phyloP scores from a whole-genome alignment of 805 yeast species.

The Metschnikowia lunata region DNA sequence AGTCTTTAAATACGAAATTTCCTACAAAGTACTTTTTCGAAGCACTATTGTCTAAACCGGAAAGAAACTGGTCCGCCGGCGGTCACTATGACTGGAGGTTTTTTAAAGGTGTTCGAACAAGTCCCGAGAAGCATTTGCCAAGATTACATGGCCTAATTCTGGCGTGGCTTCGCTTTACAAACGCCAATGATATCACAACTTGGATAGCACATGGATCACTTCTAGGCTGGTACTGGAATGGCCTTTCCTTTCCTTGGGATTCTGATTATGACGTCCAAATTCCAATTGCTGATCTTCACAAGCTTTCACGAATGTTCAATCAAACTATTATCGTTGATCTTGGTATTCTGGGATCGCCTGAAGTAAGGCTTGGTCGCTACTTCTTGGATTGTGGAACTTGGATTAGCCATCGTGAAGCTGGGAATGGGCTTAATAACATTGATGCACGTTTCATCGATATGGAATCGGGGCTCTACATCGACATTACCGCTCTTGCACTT shows the following conservation, averaged over 20 bases:
- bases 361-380: slow-evolving; percentile 47
- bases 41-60: slow-evolving; percentile 23
- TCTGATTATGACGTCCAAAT: slow-evolving; percentile 27
- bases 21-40: slow-evolving; percentile 41
- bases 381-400: slow-evolving; percentile 43
- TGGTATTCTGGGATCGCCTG: slow-evolving; percentile 36
- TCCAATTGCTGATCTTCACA: slow-evolving; percentile 23
- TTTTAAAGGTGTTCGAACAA: slow-evolving; percentile 19
- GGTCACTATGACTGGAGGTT: slow-evolving; percentile 30
- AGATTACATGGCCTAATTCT: slow-evolving; percentile 22
- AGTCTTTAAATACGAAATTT: slow-evolving; percentile 2
- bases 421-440: slow-evolving; percentile 47
- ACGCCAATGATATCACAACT: slow-evolving; percentile 21
- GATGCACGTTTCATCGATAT: slow-evolving; percentile 70
- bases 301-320: slow-evolving; percentile 18
- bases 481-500: slow-evolving; percentile 60
- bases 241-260: slow-evolving; percentile 28
- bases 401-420: slow-evolving; percentile 48
- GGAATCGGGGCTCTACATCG: slow-evolving; percentile 69
- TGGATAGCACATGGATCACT: slow-evolving; percentile 29
- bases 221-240: slow-evolving; percentile 29
- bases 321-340: slow-evolving; percentile 23
- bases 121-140: slow-evolving; percentile 14
- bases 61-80: slow-evolving; percentile 12
- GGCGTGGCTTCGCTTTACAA: slow-evolving; percentile 24